Conservation (phyloP, 805 yeast genomes). For the Metschnikowia shivogae region DNA sequence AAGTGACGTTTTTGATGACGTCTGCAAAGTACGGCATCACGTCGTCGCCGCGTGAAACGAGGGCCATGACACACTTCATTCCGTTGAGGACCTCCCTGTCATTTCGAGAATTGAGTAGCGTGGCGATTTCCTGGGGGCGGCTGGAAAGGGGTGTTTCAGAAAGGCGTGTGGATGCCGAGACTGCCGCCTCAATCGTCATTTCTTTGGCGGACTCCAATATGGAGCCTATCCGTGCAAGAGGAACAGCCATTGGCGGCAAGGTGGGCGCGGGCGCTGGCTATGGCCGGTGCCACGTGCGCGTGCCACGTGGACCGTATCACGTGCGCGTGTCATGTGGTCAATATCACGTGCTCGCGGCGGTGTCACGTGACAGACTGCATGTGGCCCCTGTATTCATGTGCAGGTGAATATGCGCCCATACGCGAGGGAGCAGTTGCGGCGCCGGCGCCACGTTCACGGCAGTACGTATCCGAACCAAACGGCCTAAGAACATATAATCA, state of each 20-base stretch:
- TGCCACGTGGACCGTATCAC: neutral
- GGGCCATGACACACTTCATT: slow-evolving; percentile 39
- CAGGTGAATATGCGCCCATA: neutral
- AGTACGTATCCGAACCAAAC: no score
- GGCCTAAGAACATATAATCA: no score
- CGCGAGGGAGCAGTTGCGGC: neutral
- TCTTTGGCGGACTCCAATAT: slow-evolving; percentile 78
- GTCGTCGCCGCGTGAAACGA: slow-evolving; percentile 39
- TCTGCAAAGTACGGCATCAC: slow-evolving; percentile 63
- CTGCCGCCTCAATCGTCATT: slow-evolving; percentile 78
- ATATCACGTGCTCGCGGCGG: neutral
- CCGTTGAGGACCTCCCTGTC: slow-evolving; percentile 50
- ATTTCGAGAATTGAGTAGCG: slow-evolving; percentile 60
- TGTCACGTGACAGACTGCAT: neutral
- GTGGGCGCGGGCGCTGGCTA: neutral
- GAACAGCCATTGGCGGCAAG: slow-evolving; percentile 33
- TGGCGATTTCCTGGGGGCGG: slow-evolving; percentile 62
- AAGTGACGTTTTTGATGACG: slow-evolving; percentile 82
- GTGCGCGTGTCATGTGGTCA: neutral
- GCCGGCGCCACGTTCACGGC: neutral
- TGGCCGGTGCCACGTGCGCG: neutral
- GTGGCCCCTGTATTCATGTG: neutral
- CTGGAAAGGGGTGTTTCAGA: slow-evolving; percentile 59
- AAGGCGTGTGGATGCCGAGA: slow-evolving; percentile 63
- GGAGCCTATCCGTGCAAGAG: slow-evolving; percentile 59